A percentile compares a stretch with the other conserved stretches of the same genome.
These are phyloP conservation scores for Rhodotorula babjevae DNA, from an alignment of 768 basidiomycete species.

Conservation along the genomic window DNA sequence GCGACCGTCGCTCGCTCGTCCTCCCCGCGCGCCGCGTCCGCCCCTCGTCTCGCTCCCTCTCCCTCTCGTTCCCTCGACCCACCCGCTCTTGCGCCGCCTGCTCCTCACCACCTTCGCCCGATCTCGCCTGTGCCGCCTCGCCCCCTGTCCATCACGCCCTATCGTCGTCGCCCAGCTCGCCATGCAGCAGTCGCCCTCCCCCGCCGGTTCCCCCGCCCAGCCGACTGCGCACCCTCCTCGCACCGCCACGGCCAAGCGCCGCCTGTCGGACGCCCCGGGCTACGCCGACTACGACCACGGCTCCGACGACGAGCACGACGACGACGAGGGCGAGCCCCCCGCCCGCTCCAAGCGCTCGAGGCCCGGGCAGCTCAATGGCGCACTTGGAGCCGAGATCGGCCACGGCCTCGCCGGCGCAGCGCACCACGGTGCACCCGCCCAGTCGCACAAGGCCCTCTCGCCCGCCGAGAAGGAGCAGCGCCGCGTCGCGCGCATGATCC, in stretches of 20 bases:
- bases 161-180: background rate
- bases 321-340: no score
- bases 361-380: no score
- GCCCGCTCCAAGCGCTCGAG: background rate
- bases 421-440: background rate
- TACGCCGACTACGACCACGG: background rate
- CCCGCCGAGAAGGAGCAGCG: slow-evolving; percentile 35
- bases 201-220: background rate
- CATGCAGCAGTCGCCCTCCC: background rate
- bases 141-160: no score
- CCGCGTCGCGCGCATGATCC: slow-evolving; percentile 32
- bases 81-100: background rate
- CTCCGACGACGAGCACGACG: background rate
- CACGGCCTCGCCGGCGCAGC: background rate
- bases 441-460: slow-evolving; percentile 1
- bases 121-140: no score
- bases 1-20: background rate
- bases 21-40: no score
- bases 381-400: background rate
- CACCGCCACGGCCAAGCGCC: background rate
- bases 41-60: background rate
- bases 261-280: background rate
- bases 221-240: background rate
- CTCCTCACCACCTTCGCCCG: background rate
- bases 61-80: background rate